Evolutionary conservation across 2,329 filamentous ascomycete genomes (phyloP).

Genomic region (Ceratocystiopsis minuta): DNA sequence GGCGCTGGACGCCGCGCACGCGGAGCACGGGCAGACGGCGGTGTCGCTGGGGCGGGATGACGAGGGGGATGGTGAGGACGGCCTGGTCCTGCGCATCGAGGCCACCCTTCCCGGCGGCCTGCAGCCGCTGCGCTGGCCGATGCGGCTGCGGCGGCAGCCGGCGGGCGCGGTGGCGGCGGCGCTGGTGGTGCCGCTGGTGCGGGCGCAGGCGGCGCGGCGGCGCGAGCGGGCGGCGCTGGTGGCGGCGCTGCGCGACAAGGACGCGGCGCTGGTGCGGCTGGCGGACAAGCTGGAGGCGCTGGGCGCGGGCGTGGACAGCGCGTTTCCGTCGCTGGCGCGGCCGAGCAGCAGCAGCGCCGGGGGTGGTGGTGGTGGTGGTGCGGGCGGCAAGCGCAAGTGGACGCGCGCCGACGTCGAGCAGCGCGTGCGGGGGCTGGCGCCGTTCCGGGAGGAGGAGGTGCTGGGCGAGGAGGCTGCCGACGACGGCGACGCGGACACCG

Average conservation of each 20-base stretch:
- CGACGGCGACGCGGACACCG: conserved; percentile 2
- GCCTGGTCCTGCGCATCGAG: conserved; percentile 35
- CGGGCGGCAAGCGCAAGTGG: conserved; percentile 13
- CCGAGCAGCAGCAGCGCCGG: neutral
- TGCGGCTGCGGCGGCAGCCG: conserved; percentile 33
- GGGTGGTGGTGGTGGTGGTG: too few relatives aligned
- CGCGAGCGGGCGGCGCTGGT: conserved; percentile 26
- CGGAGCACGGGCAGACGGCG: neutral
- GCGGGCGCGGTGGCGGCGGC: conserved; percentile 25
- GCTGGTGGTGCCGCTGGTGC: conserved; percentile 33
- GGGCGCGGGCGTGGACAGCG: conserved; percentile 31
- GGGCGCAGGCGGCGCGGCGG: conserved; percentile 23
- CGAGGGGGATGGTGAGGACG: conserved; percentile 13
- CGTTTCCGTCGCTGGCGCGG: conserved; percentile 30
- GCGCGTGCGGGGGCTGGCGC: conserved; percentile 32
- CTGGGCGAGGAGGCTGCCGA: conserved; percentile 8
- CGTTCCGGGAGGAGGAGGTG: conserved; percentile 26
- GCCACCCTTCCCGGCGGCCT: conserved; percentile 45
- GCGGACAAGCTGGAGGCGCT: conserved; percentile 35
- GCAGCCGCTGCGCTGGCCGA: conserved; percentile 44
- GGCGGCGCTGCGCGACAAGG: conserved; percentile 29
- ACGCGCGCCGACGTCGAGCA: conserved; percentile 26
- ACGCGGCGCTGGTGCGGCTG: conserved; percentile 30
- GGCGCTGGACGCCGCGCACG: conserved; percentile 28
- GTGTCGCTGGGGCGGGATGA: neutral